Percentiles rank a stretch among this genome's conserved stretches.
phyloP scores from a whole-genome alignment of 1,139 yeast species.

The Pichia sp. region DNA sequence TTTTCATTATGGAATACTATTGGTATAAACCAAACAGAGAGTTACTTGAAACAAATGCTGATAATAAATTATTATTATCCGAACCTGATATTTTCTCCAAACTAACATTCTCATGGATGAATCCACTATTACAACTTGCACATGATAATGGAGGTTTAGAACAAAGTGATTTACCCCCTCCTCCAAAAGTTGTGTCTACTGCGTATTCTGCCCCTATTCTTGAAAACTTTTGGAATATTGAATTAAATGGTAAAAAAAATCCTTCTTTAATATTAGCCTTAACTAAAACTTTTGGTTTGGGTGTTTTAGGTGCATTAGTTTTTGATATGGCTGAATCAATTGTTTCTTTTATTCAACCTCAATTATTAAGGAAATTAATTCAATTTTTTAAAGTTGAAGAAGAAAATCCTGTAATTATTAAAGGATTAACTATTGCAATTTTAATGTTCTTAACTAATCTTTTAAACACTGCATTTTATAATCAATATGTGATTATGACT shows the following conservation, averaged over 20 bases:
- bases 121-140: slow-evolving; percentile 44
- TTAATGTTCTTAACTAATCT: slow-evolving; percentile 46
- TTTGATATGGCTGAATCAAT: slow-evolving; percentile 43
- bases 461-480: slow-evolving; percentile 41
- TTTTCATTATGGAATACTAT: slow-evolving; percentile 37
- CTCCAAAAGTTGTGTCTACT: slow-evolving; percentile 46
- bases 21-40: slow-evolving; percentile 42
- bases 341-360: slow-evolving; percentile 51
- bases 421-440: slow-evolving; percentile 47
- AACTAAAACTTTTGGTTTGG: slow-evolving; percentile 42
- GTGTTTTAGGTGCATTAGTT: slow-evolving; percentile 38
- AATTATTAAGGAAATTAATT: slow-evolving; percentile 45
- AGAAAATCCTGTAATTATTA: slow-evolving; percentile 38
- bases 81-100: slow-evolving; percentile 45
- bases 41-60: slow-evolving; percentile 35
- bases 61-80: slow-evolving; percentile 25
- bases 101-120: slow-evolving; percentile 60
- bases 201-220: slow-evolving; percentile 31
- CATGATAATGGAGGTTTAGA: slow-evolving; percentile 43
- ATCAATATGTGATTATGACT: slow-evolving; percentile 47
- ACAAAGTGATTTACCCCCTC: slow-evolving; percentile 48
- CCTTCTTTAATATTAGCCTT: slow-evolving; percentile 41
- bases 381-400: slow-evolving; percentile 35
- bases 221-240: slow-evolving; percentile 35
- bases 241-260: slow-evolving; percentile 24